Base-by-base conservation (phyloP, 2,329 filamentous ascomycete genomes). In the Myriosclerotinia scirpicola region DNA sequence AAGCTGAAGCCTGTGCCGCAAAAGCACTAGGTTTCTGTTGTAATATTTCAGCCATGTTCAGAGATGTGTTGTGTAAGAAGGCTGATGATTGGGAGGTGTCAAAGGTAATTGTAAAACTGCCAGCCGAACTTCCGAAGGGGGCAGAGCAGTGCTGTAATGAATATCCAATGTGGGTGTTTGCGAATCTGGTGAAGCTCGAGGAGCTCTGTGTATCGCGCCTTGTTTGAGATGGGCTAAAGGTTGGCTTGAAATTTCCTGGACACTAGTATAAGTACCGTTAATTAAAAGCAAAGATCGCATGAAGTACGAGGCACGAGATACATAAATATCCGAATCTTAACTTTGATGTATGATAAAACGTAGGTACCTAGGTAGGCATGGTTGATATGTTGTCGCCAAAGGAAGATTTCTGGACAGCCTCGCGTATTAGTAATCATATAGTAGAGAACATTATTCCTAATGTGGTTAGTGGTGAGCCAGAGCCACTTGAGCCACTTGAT, bases 1-100 rank as follows among this genome's bases (percentile, higher is more conserved):
- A 66, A 54, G 65, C 65, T 55, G 65, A 66, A 50, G 65, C 65
- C 34, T 66, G 65, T 56, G 65, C 65, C 30, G 65, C 30, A 12
- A 63, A 66, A 34, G 58, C 58, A 64, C 58, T 66, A 11, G 52
- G 65, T 34, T 54, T 63, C 8, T 56, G 65, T 12, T 50, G 58
- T 38, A 64, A 6, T 44, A 66, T 52, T 64, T 56, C 58, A 53
- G 65, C 65, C 58, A 66, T 66, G 12, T 22, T 55, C 40, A n/a
- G 15, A 17, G 42, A 42, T 46, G 12, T 30, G 11, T 26, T 44
- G 20, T 42, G 9, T 50, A 34, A 36, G 26, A 46, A n/a, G 52
- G 14, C 11, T 7, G 20, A n/a, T 14, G 44, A 42, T 17, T 26
- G 22, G 14, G 30, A 12, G 54, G n/a, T 40, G 38, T 54, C 22